Conservation (phyloP, 371 early-diverging fungal genomes). For the Mucor lusitanicus region DNA sequence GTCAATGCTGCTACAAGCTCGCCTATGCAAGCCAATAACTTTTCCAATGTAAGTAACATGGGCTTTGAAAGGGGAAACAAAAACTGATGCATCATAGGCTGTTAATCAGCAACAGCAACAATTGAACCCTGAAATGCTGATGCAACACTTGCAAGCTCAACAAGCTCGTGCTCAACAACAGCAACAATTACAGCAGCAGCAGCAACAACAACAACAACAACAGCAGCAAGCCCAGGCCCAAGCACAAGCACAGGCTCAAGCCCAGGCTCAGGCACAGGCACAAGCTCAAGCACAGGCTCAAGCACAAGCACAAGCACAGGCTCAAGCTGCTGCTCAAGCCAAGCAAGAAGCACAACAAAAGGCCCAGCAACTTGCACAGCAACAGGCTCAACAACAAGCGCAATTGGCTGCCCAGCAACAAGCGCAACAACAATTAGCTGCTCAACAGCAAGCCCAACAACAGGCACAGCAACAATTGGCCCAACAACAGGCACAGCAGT, state of each 20-base stretch:
- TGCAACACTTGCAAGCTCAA: slow-evolving; percentile 30
- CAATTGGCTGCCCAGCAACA: slow-evolving; percentile 7
- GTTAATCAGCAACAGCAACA: slow-evolving; percentile 17
- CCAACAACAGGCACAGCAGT: slow-evolving; percentile 4
- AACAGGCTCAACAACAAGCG: slow-evolving; percentile 22
- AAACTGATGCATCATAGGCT: not conserved
- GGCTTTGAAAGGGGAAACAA: no score
- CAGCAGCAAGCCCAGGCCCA: slow-evolving; percentile 14
- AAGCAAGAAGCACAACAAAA: slow-evolving; percentile 19
- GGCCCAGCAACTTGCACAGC: slow-evolving; percentile 19
- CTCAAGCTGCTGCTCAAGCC: slow-evolving; percentile 8
- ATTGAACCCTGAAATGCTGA: slow-evolving; percentile 20
- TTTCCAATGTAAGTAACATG: slow-evolving; percentile 12
- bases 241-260: slow-evolving; percentile 15
- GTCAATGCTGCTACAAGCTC: slow-evolving; percentile 8
- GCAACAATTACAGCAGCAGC: slow-evolving; percentile 16
- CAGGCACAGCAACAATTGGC: not conserved
- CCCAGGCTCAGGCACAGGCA: slow-evolving; percentile 14
- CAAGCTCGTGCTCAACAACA: slow-evolving; percentile 16
- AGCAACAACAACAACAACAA: slow-evolving; percentile 6
- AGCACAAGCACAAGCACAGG: slow-evolving; percentile 14
- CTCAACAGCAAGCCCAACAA: slow-evolving; percentile 14
- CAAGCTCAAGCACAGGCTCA: slow-evolving; percentile 18
- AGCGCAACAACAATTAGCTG: slow-evolving; percentile 10
- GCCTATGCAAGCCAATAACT: slow-evolving; percentile 22